Evolutionary conservation across 2,329 filamentous ascomycete species (phyloP).

Genomic region (Alternaria sp.): DNA sequence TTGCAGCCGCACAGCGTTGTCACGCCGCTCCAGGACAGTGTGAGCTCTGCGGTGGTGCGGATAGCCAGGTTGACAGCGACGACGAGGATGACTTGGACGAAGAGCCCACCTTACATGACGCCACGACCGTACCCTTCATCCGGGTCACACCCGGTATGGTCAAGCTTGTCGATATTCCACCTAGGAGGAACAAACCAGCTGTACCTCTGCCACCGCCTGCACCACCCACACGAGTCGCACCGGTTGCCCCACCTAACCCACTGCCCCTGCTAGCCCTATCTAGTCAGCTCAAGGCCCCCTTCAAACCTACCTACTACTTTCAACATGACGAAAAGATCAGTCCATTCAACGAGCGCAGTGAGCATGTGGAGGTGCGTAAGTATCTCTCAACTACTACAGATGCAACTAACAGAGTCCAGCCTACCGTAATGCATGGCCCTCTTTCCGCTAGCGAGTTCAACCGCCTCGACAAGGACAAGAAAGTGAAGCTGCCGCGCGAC

Average conservation of each 20-base stretch:
- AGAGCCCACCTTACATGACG: conserved; percentile 24
- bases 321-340: conserved; percentile 2
- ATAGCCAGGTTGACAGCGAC: conserved; percentile 11
- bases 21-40: not conserved
- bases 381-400: not conserved
- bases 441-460: not conserved
- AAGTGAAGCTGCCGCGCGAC: conserved; percentile 14
- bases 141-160: conserved; percentile 22
- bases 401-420: conserved; percentile 1
- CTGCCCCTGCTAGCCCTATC: not conserved
- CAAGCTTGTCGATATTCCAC: conserved; percentile 28
- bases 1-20: not conserved
- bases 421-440: not conserved
- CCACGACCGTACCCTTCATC: conserved; percentile 15
- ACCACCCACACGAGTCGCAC: not conserved
- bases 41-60: not conserved
- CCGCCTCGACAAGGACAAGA: conserved; percentile 8
- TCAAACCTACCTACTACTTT: not conserved
- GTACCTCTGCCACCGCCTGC: not conserved
- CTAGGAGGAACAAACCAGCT: conserved; percentile 13
- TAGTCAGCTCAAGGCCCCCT: not conserved
- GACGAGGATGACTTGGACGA: conserved; percentile 24
- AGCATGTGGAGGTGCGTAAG: conserved; percentile 5
- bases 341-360: conserved; percentile 1
- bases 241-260: not conserved